Base-by-base conservation (phyloP, 2,329 filamentous ascomycete species). In the Neopestalotiopsis rosae region DNA sequence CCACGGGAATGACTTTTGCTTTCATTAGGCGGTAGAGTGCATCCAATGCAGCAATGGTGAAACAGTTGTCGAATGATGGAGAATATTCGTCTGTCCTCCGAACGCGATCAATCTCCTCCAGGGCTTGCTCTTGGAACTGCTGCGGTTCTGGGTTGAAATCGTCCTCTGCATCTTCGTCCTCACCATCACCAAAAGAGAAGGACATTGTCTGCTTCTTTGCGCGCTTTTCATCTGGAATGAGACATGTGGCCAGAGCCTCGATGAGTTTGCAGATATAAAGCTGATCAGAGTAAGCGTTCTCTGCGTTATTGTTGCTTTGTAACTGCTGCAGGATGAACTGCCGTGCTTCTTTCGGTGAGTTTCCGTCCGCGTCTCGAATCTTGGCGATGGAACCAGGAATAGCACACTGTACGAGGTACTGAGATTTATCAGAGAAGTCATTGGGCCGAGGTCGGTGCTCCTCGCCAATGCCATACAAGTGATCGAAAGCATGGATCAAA, bases 291-390 rank as follows among this genome's bases (percentile, higher is more conserved):
- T 90, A 97, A 64, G 91, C 82, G 74, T 99, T 99, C 70, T 93
- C 92, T 2, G 92, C 91, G 77, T 99, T 99, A 81, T 99, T 95
- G 77, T 99, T 99, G 82, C 94, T 95, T 63, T 93, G 91, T 42
- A 99, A 85, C 77, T 97, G 93, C 74, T 98, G 94, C 28, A 97
- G 88, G 62, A 99, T 88, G 79, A 98, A 97, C 52, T 89, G 88
- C 68, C 95, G 93, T 5, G 94, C 94, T 66, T 91, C 86, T 76
- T 91, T 85, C 0, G 95, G 95, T 67, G 94, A 95, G 74, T 90
- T 92, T 49, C 94, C 93, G 67, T 91, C 87, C 52, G 85, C 84
- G 75, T 95, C 92, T 65, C 94, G 90, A 62, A 98, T 89, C 71
- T 89, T 88, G 2, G 94, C 89, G 72, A 99, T 91, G 6, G 95